Evolutionary conservation across 2,329 filamentous ascomycete genomes (phyloP), one percentile per base, ranked within the genome.

Genomic region (Drechslera avenae): DNA sequence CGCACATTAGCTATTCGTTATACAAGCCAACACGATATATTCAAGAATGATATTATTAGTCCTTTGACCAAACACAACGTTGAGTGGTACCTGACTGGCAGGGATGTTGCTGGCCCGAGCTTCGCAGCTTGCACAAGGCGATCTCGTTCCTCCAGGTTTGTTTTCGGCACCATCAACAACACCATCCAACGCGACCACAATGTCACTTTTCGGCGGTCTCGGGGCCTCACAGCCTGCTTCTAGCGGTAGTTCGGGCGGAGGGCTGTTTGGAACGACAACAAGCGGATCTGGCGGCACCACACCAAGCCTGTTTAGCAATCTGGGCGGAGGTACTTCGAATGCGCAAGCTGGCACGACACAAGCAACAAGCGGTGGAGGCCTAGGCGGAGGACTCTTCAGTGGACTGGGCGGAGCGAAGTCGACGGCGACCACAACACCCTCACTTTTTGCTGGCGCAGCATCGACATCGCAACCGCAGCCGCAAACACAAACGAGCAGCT

Each of bases 351-450:
- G 61, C 49, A 60, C 62, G 30, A 54, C 67, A 46, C 68, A 67
- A 40, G 57, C 66, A 53, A 50, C 67, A 54, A 57, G 62, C 53
- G 52, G 60, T 21, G 66, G 67, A 26, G 62, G 58, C 10, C 46
- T 70, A 21, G 66, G 67, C 2, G 62, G 65, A 65, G 73, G 56
- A 62, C 76, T 57, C 42, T 70, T 68, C 54, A 58, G 65, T 37
- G 50, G 55, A 63, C 51, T 67, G 43, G 62, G 63, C 19, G 68
- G 54, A 59, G 73, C 47, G 73, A 78, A 64, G 44, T 53, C 77
- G 70, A 54, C 69, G 50, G 48, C 64, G 33, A 54, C 63, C 17
- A 44, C 69, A 44, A 52, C 67, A 35, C 46, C 68, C 33, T 59
- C 63, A 3, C 59, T 67, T 18, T 60, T 69, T 33, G 56, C 59